Percentiles rank a stretch among this genome's conserved stretches.
These are phyloP conservation scores for Raddia distichophylla DNA, from an alignment of 176 grass and related monocot genomes.

Conservation along the genomic window DNA sequence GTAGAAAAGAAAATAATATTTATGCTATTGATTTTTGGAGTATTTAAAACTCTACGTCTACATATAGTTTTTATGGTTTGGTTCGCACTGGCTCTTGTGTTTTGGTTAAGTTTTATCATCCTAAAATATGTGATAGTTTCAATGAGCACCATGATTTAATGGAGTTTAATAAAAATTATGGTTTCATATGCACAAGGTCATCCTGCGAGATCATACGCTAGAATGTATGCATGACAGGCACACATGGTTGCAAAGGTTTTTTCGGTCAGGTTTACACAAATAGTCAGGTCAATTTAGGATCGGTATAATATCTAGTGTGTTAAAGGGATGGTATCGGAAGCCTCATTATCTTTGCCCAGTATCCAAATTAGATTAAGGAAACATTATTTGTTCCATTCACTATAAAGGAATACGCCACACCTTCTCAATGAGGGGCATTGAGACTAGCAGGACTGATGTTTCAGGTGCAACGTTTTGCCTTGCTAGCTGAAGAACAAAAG, in stretches of 20 bases:
- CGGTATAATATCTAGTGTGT: neutral
- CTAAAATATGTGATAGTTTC: no score
- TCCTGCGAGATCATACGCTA: neutral
- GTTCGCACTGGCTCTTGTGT: no score
- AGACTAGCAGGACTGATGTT: neutral
- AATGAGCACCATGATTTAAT: no score
- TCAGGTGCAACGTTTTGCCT: constrained; percentile 19
- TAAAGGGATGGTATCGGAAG: neutral
- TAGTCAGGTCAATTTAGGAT: constrained; percentile 21
- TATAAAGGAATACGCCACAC: neutral
- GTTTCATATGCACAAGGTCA: no score
- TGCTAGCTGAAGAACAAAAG: neutral
- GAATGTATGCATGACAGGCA: neutral
- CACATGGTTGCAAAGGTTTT: neutral
- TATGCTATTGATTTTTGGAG: no score
- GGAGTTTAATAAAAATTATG: no score
- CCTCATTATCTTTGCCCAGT: neutral
- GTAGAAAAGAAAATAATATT: neutral
- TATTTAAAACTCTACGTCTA: no score
- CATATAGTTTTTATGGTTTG: no score
- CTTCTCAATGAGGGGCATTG: neutral
- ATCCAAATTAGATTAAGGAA: constrained; percentile 2
- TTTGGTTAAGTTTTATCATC: no score
- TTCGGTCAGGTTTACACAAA: neutral
- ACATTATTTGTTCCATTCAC: neutral